Percentiles rank a stretch among this genome's conserved stretches.
phyloP scores from a whole-genome alignment of 192 early-diverging fungal genomes.

The Podila verticillata region DNA sequence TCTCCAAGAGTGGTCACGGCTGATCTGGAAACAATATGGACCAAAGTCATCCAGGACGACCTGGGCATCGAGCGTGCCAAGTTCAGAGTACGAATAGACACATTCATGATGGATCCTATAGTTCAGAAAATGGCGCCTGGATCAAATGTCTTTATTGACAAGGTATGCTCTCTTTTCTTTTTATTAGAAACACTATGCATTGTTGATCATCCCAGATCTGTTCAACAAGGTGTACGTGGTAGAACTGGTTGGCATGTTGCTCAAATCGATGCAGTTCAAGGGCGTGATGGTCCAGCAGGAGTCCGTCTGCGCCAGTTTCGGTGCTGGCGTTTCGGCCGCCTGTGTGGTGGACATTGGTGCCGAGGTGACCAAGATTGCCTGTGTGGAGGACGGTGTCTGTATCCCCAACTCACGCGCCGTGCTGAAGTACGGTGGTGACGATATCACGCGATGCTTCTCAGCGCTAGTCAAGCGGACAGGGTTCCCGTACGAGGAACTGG shows the following conservation, averaged over 20 bases:
- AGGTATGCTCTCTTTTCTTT: not conserved
- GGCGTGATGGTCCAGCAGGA: slow-evolving; percentile 82
- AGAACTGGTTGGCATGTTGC: slow-evolving; percentile 71
- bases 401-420: slow-evolving; percentile 72
- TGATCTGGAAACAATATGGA: slow-evolving; percentile 88
- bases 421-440: slow-evolving; percentile 87
- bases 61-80: slow-evolving; percentile 69
- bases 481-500: slow-evolving; percentile 80
- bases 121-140: not conserved
- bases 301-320: slow-evolving; percentile 84
- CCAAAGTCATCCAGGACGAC: slow-evolving; percentile 71
- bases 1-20: slow-evolving; percentile 71
- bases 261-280: slow-evolving; percentile 82
- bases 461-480: slow-evolving; percentile 69
- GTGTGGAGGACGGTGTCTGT: slow-evolving; percentile 88
- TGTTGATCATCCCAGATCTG: slow-evolving; percentile 86
- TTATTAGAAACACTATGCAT: slow-evolving; percentile 65
- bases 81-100: slow-evolving; percentile 56
- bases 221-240: slow-evolving; percentile 71
- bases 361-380: slow-evolving; percentile 84
- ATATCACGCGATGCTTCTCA: slow-evolving; percentile 81
- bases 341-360: slow-evolving; percentile 95
- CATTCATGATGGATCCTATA: not conserved
- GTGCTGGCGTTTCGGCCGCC: slow-evolving; percentile 85
- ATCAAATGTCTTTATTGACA: not conserved